Percentiles rank a stretch among this genome's conserved stretches.
Conservation (phyloP, 805 yeast species). For the Cyberlindnera americana region DNA sequence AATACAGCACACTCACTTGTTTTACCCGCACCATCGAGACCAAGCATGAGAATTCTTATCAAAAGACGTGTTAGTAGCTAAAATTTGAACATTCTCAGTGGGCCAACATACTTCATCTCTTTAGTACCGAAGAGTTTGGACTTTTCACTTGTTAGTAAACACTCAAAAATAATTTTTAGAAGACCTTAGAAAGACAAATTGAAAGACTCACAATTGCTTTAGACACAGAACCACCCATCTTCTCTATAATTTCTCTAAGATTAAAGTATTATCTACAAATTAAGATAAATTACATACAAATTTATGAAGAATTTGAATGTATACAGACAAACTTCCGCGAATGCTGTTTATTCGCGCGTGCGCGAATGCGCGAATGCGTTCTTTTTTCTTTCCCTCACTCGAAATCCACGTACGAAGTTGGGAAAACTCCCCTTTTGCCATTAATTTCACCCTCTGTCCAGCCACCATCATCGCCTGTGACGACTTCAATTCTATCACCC, state of each 20-base stretch:
- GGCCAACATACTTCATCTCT: constrained; percentile 42
- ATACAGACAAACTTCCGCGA: no score
- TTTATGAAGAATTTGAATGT: no score
- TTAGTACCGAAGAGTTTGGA: constrained; percentile 49
- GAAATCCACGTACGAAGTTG: constrained; percentile 57
- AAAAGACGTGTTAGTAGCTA: constrained; percentile 25
- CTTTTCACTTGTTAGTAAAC: constrained; percentile 16
- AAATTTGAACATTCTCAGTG: no score
- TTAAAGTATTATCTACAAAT: no score
- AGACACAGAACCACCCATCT: constrained; percentile 34
- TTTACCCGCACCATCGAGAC: constrained; percentile 91
- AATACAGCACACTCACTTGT: constrained; percentile 37
- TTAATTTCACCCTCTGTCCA: constrained; percentile 91
- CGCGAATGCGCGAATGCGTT: no score
- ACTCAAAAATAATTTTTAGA: no score
- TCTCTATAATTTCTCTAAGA: neutral
- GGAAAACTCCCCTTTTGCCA: constrained; percentile 68
- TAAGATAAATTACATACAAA: no score
- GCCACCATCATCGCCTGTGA: constrained; percentile 78
- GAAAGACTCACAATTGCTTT: constrained; percentile 29
- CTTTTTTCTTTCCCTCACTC: constrained; percentile 1
- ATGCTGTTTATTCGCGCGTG: no score
- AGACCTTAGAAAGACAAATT: no score
- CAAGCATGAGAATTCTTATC: constrained; percentile 81
- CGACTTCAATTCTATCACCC: constrained; percentile 70